Evolutionary conservation across 2,329 filamentous ascomycete species (phyloP), one percentile per base, ranked within the genome.

Genomic region (Penicillium capsulatum): DNA sequence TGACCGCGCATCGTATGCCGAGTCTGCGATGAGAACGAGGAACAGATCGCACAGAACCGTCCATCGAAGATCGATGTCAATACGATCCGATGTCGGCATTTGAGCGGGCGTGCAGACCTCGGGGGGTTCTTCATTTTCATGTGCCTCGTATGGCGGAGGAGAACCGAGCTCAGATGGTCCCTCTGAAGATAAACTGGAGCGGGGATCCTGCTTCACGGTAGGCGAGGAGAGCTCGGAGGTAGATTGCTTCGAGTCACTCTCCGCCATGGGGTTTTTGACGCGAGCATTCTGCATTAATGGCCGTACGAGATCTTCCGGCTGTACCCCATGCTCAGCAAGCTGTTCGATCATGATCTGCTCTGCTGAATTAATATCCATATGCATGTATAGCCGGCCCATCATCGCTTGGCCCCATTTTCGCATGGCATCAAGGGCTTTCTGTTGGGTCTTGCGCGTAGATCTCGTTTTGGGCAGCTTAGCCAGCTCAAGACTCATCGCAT

Each of bases 281-380:
- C 89, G 79, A 9, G 92, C 80, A 64, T 97, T 98, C 47, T 87
- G 81, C 83, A 94, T 94, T 31, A 98, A 73, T 0, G 86, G 79
- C 0, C 86, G 84, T 0, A 88, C 90, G 42, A 98, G 72, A 62
- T 98, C 92, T 31, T 74, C 72, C 0, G 92, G 84, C 46, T 88
- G 74, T 5, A 98, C 89, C 3, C 91, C 92, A 66, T 98, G 92
- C 42, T 92, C 86, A 9, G 86, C 84, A 42, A 98, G 74, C 65
- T 98, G 92, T 68, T 98, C 92, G 52, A 98, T 96, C 92, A 98
- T 98, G 63, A 98, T 74, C 70, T 98, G 92, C 66, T 98, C 92
- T 42, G 67, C 65, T 22, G 83, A 73, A 58, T 83, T 89, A 57
- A 98, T 94, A 44, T 98, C 92, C 92, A 98, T 98, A 66, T 98